phyloP scores from a whole-genome alignment of 106 monocot species.

The Dendrobium chrysotoxum region DNA sequence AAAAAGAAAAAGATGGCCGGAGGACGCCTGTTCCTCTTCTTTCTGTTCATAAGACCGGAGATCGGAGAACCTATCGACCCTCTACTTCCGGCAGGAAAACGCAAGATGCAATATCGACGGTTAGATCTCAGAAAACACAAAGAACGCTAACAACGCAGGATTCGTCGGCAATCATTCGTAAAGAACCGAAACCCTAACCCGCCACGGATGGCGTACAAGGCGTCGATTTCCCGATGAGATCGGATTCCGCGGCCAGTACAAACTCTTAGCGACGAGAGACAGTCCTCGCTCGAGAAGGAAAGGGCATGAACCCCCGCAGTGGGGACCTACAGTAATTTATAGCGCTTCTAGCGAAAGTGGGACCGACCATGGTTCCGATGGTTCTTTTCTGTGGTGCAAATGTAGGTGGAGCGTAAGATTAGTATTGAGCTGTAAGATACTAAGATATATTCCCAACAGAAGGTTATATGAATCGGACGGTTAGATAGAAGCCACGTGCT shows the following conservation, averaged over 20 bases:
- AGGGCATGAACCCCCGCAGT: not conserved
- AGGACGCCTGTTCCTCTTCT: conserved; percentile 7
- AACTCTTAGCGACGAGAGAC: not conserved
- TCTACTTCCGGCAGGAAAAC: not conserved
- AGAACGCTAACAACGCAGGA: not conserved
- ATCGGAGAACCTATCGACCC: conserved; percentile 1
- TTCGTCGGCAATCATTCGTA: not conserved
- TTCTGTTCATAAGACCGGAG: not conserved
- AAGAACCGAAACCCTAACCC: not conserved
- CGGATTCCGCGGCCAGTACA: not conserved
- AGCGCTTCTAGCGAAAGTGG: not conserved
- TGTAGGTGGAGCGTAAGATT: not conserved
- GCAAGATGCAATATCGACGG: not conserved
- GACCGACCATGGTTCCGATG: not conserved
- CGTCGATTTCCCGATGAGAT: not conserved
- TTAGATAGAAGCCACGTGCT: no score
- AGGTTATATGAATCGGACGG: no score
- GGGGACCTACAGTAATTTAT: not conserved
- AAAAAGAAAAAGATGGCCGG: not conserved
- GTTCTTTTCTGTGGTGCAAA: not conserved
- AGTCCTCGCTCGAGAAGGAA: not conserved
- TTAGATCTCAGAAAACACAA: not conserved
- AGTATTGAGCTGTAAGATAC: not conserved
- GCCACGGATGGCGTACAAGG: not conserved
- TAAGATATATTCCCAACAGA: no score